These are phyloP conservation scores for Saxophila tyrrhenica DNA, from an alignment of 495 filamentous ascomycete species.

Conservation along the genomic window DNA sequence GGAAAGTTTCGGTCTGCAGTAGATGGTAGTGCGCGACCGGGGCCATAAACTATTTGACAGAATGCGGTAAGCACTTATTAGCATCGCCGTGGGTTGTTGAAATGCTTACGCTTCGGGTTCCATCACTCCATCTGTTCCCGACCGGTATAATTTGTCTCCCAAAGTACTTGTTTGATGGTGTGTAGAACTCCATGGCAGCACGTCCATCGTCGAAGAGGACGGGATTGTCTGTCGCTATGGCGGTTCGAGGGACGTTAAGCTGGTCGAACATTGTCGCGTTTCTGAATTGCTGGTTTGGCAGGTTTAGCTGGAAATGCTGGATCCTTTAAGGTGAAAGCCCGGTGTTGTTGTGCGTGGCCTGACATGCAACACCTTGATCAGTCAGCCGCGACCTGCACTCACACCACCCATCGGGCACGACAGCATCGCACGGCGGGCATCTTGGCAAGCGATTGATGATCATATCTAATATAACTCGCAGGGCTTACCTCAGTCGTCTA, in stretches of 20 bases:
- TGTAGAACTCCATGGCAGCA: background rate
- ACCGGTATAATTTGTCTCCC: background rate
- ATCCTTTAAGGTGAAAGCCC: too few species aligned
- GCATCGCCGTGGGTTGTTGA: background rate
- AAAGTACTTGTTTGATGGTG: background rate
- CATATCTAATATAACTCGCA: too few species aligned
- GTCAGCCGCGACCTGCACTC: too few species aligned
- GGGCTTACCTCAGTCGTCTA: too few species aligned
- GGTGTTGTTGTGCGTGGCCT: too few species aligned
- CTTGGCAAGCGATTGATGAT: too few species aligned
- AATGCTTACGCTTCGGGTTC: background rate
- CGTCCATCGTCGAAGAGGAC: background rate
- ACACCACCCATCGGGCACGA: too few species aligned
- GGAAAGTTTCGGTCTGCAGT: slow-evolving; percentile 7
- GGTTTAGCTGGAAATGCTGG: too few species aligned
- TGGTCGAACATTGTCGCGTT: background rate
- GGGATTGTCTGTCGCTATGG: slow-evolving; percentile 1
- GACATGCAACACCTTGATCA: too few species aligned
- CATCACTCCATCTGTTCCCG: background rate
- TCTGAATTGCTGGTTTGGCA: background rate
- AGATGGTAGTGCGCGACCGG: slow-evolving; percentile 8
- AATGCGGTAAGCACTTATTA: too few species aligned
- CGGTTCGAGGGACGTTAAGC: slow-evolving; percentile 3
- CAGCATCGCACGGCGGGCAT: too few species aligned
- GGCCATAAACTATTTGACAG: background rate